Conservation (phyloP, 768 basidiomycete genomes). For the Rhodosporidiobolus odoratus region DNA sequence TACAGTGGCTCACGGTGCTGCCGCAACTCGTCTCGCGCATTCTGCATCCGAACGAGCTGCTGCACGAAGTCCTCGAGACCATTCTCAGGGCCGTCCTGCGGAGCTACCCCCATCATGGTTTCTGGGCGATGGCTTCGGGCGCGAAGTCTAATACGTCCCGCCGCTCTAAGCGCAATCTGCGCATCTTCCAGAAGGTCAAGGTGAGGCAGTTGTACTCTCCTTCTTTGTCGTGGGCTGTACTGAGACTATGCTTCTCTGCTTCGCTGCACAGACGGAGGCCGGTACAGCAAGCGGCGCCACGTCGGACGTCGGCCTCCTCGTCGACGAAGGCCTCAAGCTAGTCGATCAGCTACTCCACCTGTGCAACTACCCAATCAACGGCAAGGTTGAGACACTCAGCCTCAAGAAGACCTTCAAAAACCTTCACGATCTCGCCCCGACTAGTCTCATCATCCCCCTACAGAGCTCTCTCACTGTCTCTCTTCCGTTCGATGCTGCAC, state of each 20-base stretch:
- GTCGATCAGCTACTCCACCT: conserved; percentile 35
- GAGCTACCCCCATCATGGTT: conserved; percentile 78
- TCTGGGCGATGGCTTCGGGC: conserved; percentile 88
- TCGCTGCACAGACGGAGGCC: neutral
- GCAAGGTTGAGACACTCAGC: conserved; percentile 29
- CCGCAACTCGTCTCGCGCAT: conserved; percentile 95
- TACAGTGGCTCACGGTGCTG: conserved; percentile 89
- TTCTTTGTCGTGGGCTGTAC: neutral
- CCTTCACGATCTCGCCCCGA: conserved; percentile 9
- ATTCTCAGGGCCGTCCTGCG: conserved; percentile 70
- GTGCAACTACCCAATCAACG: conserved; percentile 25
- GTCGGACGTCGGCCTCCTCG: conserved; percentile 11
- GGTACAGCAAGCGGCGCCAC: neutral
- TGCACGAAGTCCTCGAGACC: conserved; percentile 58
- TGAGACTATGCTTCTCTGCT: neutral
- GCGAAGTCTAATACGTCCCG: conserved; percentile 70
- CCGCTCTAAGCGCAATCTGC: conserved; percentile 59
- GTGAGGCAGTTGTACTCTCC: conserved; percentile 31
- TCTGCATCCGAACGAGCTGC: conserved; percentile 62
- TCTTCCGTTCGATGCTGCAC: conserved; percentile 67
- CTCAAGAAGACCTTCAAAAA: conserved; percentile 31
- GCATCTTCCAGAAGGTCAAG: conserved; percentile 42
- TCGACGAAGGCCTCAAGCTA: conserved; percentile 29
- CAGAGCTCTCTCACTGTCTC: conserved; percentile 86
- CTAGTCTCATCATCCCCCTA: conserved; percentile 71